These are phyloP conservation scores for Dillenia turbinata DNA, from an alignment of 164 flowering plant genomes.

Conservation along the genomic window DNA sequence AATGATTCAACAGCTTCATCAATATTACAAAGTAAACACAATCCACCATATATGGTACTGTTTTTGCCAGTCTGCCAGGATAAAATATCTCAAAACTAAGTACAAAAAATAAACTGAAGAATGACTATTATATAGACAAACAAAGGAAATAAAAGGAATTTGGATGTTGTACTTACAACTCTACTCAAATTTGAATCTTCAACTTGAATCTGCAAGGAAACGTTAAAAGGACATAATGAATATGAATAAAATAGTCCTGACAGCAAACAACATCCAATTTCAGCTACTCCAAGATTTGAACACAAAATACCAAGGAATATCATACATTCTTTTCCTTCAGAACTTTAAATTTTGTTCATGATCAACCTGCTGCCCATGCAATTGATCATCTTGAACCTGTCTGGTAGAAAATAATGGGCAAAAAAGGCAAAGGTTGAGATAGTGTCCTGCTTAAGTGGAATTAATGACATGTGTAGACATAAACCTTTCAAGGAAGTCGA, in stretches of 20 bases:
- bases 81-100: no score
- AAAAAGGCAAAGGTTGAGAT: conserved; percentile 14
- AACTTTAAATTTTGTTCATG: conserved; percentile 11
- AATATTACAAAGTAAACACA: no score
- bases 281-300: not conserved
- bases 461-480: no score
- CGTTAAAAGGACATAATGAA: not conserved
- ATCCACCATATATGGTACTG: no score
- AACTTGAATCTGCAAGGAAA: conserved; percentile 39
- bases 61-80: no score
- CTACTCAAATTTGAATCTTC: conserved; percentile 25
- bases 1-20: no score
- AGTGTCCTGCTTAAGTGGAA: not conserved
- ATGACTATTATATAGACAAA: no score
- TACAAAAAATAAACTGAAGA: not conserved
- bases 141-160: no score
- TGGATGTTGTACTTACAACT: conserved; percentile 32
- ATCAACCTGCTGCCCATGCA: conserved; percentile 19
- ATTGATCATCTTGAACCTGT: conserved; percentile 31
- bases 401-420: conserved; percentile 37
- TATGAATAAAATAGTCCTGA: not conserved
- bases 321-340: conserved; percentile 30
- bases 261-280: not conserved
- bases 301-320: conserved; percentile 10
- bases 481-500: no score